Percentiles rank a stretch among this genome's conserved stretches.
These are phyloP conservation scores for Nemania bipapillata DNA, from an alignment of 2,329 filamentous ascomycete species.

Conservation along the genomic window DNA sequence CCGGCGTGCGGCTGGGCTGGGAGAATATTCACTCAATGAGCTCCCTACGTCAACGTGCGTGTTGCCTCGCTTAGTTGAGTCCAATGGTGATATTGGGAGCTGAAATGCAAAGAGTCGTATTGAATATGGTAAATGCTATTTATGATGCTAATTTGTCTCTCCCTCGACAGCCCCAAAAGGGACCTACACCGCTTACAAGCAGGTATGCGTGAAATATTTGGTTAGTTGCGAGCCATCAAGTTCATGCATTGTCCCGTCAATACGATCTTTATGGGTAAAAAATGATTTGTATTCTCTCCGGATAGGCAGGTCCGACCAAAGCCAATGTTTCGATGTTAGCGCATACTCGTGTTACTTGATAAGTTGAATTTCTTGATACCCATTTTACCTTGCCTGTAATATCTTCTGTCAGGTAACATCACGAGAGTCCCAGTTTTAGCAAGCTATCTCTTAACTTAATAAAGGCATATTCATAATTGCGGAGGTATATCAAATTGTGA, in stretches of 20 bases:
- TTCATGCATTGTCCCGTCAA: neutral
- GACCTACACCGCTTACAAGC: neutral
- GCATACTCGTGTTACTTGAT: neutral
- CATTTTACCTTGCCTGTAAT: neutral
- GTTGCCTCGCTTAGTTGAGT: slow-evolving; percentile 1
- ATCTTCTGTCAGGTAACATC: neutral
- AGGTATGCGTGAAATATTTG: neutral
- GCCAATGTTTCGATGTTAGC: slow-evolving; percentile 4
- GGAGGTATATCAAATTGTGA: neutral
- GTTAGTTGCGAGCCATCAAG: slow-evolving; percentile 6
- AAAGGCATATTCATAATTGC: neutral
- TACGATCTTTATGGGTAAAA: neutral
- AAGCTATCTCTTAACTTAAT: neutral
- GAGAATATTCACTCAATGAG: neutral
- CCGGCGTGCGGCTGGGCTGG: slow-evolving; percentile 2
- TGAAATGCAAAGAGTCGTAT: neutral
- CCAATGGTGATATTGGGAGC: neutral
- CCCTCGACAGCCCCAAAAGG: neutral
- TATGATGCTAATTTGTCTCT: neutral
- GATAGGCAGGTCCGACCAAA: neutral
- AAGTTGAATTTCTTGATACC: neutral
- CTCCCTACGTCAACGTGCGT: neutral
- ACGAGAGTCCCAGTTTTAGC: neutral
- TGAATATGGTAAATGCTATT: neutral
- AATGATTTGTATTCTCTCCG: neutral